A percentile compares a stretch with the other conserved stretches of the same genome.
phyloP scores from a whole-genome alignment of 2,329 filamentous ascomycete genomes.

The Hirsutella rhossiliensis region DNA sequence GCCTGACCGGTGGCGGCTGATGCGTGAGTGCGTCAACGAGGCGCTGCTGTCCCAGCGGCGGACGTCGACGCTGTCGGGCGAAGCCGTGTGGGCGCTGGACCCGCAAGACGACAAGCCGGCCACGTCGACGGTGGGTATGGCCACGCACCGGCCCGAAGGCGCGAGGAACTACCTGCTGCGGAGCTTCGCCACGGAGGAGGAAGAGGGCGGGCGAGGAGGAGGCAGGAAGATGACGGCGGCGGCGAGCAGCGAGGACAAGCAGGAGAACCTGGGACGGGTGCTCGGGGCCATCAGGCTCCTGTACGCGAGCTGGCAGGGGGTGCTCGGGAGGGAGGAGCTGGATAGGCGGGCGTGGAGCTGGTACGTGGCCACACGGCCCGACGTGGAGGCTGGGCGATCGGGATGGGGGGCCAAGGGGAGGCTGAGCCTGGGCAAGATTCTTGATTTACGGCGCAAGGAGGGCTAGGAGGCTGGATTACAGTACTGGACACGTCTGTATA shows the following conservation, averaged over 20 bases:
- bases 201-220: slow-evolving; percentile 3
- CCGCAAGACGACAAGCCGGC: slow-evolving; percentile 34
- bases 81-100: slow-evolving; percentile 50
- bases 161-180: slow-evolving; percentile 47
- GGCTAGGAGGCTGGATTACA: background rate
- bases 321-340: slow-evolving; percentile 51
- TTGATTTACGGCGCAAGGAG: slow-evolving; percentile 36
- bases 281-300: slow-evolving; percentile 61
- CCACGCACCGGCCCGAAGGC: slow-evolving; percentile 62
- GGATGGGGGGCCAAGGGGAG: slow-evolving; percentile 78
- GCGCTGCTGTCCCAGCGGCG: slow-evolving; percentile 37
- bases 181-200: slow-evolving; percentile 39
- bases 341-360: slow-evolving; percentile 69
- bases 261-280: slow-evolving; percentile 56
- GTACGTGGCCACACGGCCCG: slow-evolving; percentile 67
- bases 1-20: slow-evolving; percentile 49
- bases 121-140: slow-evolving; percentile 39
- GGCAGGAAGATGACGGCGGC: slow-evolving; percentile 31
- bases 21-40: slow-evolving; percentile 43
- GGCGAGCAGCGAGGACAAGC: slow-evolving; percentile 46
- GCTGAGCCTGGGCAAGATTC: slow-evolving; percentile 53
- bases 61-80: slow-evolving; percentile 26
- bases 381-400: slow-evolving; percentile 58
- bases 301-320: slow-evolving; percentile 61
- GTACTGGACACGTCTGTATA: background rate